Evolutionary conservation across 441 rosid genomes (phyloP).

Genomic region (Jatropha multifida): DNA sequence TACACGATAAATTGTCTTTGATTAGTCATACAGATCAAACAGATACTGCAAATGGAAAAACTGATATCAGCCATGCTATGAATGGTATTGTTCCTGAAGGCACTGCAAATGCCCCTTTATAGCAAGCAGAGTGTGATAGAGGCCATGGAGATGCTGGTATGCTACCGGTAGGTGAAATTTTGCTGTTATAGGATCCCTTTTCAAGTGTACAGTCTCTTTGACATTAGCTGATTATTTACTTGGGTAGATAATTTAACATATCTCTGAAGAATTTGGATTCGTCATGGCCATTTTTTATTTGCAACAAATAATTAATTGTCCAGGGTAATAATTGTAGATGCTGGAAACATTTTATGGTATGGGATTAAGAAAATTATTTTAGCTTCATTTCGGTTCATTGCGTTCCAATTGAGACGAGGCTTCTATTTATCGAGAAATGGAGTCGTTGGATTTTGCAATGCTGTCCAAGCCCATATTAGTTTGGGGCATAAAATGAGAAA

Average conservation of each 20-base stretch:
- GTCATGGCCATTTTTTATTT: neutral
- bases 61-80: constrained; percentile 1
- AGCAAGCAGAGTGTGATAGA: constrained; percentile 13
- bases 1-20: constrained; percentile 4
- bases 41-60: constrained; percentile 17
- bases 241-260: neutral
- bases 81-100: constrained; percentile 3
- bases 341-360: neutral
- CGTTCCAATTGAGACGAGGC: no score
- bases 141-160: constrained; percentile 10
- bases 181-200: neutral
- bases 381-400: no score
- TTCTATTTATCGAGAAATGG: no score
- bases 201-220: constrained; percentile 10
- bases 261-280: neutral
- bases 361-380: no score
- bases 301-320: neutral
- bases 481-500: no score
- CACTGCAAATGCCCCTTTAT: constrained; percentile 10
- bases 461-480: no score
- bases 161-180: constrained; percentile 6
- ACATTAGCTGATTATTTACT: neutral
- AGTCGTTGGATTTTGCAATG: no score
- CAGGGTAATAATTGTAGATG: neutral
- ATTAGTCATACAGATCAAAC: constrained; percentile 14